Conservation (phyloP, 106 monocot genomes). For the Amphibolis antarctica region DNA sequence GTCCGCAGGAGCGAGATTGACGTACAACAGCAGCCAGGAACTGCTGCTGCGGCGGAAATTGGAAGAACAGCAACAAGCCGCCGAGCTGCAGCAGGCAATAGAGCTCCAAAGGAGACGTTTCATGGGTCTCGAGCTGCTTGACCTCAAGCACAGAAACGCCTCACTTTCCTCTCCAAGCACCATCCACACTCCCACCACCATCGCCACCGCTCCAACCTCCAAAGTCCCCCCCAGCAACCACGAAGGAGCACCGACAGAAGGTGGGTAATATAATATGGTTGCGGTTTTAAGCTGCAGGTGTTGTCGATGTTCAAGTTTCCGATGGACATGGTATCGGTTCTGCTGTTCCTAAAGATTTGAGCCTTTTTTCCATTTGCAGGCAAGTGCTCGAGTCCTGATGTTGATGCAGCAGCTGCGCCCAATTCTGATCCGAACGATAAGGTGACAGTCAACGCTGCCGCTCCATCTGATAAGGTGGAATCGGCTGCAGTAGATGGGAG, state of each 20-base stretch:
- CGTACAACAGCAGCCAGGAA: constrained; percentile 47
- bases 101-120: constrained; percentile 57
- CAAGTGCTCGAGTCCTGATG: constrained; percentile 7
- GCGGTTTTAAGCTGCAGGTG: too few species aligned
- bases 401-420: constrained; percentile 1
- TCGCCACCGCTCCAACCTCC: constrained; percentile 2
- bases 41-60: constrained; percentile 51
- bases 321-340: background rate
- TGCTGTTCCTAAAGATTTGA: background rate
- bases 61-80: constrained; percentile 68
- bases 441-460: constrained; percentile 31
- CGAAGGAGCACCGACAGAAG: constrained; percentile 13
- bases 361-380: constrained; percentile 3
- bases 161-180: constrained; percentile 11
- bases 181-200: constrained; percentile 1
- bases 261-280: background rate
- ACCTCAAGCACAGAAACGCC: constrained; percentile 28
- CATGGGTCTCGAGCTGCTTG: constrained; percentile 65
- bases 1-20: constrained; percentile 46
- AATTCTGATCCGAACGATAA: constrained; percentile 7
- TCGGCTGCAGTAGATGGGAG: constrained; percentile 25
- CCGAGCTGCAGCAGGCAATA: constrained; percentile 70
- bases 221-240: background rate
- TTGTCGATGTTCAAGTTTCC: too few species aligned
- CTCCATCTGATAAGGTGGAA: constrained; percentile 40